These are phyloP conservation scores for Arctium minus DNA, from an alignment of 129 eudicot species.

Conservation along the genomic window DNA sequence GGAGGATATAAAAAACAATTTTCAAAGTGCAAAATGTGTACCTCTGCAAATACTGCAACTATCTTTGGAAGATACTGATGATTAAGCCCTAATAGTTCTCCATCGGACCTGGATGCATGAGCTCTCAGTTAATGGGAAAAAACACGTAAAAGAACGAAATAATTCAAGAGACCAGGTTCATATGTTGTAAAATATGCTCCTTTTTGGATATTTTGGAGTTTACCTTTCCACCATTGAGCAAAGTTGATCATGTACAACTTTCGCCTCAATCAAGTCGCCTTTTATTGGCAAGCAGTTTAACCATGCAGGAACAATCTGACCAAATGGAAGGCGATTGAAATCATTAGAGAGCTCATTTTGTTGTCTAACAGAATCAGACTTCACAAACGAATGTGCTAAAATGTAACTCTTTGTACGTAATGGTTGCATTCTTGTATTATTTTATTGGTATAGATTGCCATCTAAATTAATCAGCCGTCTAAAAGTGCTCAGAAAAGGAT, in stretches of 20 bases:
- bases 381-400: neutral
- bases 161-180: neutral
- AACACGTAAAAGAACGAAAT: neutral
- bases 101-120: slow-evolving; percentile 55
- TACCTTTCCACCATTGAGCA: slow-evolving; percentile 98
- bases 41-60: slow-evolving; percentile 96
- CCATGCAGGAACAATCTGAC: slow-evolving; percentile 94
- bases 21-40: slow-evolving; percentile 5
- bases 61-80: slow-evolving; percentile 87
- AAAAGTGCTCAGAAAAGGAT: neutral
- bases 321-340: neutral
- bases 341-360: neutral
- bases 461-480: neutral
- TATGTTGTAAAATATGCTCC: neutral
- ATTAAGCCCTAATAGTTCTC: slow-evolving; percentile 82
- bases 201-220: neutral
- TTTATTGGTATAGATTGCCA: neutral
- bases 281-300: slow-evolving; percentile 82
- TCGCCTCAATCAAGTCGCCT: slow-evolving; percentile 92
- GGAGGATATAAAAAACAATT: neutral
- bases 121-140: neutral
- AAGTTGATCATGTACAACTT: slow-evolving; percentile 94
- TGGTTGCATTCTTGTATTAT: neutral
- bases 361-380: neutral
- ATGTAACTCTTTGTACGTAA: neutral